phyloP scores from a whole-genome alignment of 192 early-diverging fungal genomes.

The Dispira simplex region DNA sequence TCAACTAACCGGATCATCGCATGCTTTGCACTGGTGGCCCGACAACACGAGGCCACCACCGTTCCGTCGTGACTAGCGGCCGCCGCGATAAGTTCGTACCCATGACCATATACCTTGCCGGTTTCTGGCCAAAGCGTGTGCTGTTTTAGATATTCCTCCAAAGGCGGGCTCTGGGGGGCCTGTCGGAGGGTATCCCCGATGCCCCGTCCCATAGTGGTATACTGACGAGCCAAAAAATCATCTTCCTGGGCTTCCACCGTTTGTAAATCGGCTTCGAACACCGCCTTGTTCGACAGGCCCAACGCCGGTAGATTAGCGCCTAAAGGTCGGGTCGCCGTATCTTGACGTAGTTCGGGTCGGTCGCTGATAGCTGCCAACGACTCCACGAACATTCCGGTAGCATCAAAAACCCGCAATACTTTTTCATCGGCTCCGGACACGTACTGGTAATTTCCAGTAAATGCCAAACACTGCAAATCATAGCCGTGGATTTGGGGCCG shows the following conservation, averaged over 20 bases:
- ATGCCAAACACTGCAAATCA: slow-evolving; percentile 74
- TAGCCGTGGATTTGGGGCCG: slow-evolving; percentile 96
- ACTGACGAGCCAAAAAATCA: slow-evolving; percentile 36
- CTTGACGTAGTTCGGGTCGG: background rate
- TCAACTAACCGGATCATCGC: slow-evolving; percentile 25
- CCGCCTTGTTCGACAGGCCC: slow-evolving; percentile 91
- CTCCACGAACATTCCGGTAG: slow-evolving; percentile 60
- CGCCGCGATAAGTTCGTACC: slow-evolving; percentile 74
- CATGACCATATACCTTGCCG: slow-evolving; percentile 95
- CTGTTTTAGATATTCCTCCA: slow-evolving; percentile 80
- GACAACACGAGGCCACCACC: slow-evolving; percentile 45
- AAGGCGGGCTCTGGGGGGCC: slow-evolving; percentile 42
- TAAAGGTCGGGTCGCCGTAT: slow-evolving; percentile 26
- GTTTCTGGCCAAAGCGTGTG: slow-evolving; percentile 93
- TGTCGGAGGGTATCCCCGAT: slow-evolving; percentile 21
- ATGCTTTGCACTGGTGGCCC: slow-evolving; percentile 17
- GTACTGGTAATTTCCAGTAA: slow-evolving; percentile 53
- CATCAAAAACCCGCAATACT: slow-evolving; percentile 77
- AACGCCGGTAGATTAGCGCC: slow-evolving; percentile 79
- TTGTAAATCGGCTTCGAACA: slow-evolving; percentile 10
- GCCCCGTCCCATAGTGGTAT: slow-evolving; percentile 35
- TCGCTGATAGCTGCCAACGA: slow-evolving; percentile 25
- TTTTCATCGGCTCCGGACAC: slow-evolving; percentile 92
- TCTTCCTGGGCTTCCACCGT: slow-evolving; percentile 21
- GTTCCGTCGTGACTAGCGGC: slow-evolving; percentile 54